Evolutionary conservation across 2,329 filamentous ascomycete genomes (phyloP).

Genomic region (Cladosporium sp.): DNA sequence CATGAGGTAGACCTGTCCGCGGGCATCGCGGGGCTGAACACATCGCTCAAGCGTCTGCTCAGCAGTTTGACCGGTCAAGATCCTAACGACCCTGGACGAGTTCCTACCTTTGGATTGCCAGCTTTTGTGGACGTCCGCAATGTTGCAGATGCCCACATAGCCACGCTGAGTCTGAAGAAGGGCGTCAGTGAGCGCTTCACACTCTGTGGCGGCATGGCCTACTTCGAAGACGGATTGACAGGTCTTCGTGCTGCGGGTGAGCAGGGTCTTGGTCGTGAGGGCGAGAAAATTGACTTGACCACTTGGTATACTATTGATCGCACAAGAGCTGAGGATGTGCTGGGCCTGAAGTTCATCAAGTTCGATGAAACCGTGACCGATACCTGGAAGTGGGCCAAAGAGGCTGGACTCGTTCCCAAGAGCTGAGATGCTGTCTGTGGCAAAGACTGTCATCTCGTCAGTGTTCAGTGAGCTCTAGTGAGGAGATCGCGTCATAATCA

Average conservation of each 20-base stretch:
- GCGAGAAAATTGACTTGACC: background rate
- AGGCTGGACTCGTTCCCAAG: background rate
- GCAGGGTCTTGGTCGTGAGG: background rate
- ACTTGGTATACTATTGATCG: background rate
- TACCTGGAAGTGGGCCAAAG: background rate
- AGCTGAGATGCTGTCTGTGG: background rate
- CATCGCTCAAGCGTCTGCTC: background rate
- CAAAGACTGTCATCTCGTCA: background rate
- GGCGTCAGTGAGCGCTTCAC: background rate
- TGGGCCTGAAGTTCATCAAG: background rate
- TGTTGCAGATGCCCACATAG: background rate
- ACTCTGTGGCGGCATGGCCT: background rate
- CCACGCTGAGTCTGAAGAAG: background rate
- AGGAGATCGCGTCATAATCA: too few relatives aligned
- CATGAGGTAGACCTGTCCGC: conserved; percentile 20
- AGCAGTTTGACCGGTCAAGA: background rate
- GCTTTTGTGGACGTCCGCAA: background rate
- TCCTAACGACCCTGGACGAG: background rate
- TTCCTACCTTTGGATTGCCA: background rate
- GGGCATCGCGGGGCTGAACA: background rate
- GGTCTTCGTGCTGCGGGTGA: background rate
- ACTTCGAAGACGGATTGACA: background rate
- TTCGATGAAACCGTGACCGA: background rate
- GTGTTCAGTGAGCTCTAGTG: too few relatives aligned
- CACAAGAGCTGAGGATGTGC: background rate